Conservation (phyloP, 768 basidiomycete species). For the Mrakia frigida region DNA sequence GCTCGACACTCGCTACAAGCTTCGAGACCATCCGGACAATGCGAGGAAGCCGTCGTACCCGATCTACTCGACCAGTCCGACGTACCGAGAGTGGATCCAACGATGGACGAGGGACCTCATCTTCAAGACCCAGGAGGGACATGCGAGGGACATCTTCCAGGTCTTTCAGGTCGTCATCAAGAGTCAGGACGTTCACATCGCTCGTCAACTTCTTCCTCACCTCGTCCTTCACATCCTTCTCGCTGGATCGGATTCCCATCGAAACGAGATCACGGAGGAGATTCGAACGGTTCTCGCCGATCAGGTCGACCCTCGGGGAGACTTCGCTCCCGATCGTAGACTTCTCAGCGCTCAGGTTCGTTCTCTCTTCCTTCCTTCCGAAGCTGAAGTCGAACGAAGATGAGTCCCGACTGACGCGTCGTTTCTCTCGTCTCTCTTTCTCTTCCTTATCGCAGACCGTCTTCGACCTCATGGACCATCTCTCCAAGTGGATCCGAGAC, state of each 20-base stretch:
- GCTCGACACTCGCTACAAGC: constrained; percentile 40
- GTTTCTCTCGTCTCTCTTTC: neutral
- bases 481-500: constrained; percentile 79
- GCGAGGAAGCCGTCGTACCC: constrained; percentile 47
- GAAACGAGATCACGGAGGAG: constrained; percentile 64
- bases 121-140: constrained; percentile 42
- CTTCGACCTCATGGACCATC: constrained; percentile 89
- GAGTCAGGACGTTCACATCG: constrained; percentile 90
- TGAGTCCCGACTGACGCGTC: neutral
- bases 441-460: constrained; percentile 57
- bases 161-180: constrained; percentile 67
- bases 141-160: constrained; percentile 65
- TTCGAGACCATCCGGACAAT: neutral
- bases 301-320: constrained; percentile 63
- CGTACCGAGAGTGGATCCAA: constrained; percentile 96
- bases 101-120: constrained; percentile 80
- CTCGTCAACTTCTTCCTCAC: constrained; percentile 84
- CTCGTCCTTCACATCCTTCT: constrained; percentile 79
- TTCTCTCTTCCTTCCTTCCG: neutral
- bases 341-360: constrained; percentile 89
- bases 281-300: constrained; percentile 77
- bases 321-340: constrained; percentile 67
- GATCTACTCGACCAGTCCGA: constrained; percentile 67
- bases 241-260: constrained; percentile 60
- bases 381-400: neutral